Conservation (phyloP, 2,329 filamentous ascomycete genomes). For the Pseudogymnoascus sp. region DNA sequence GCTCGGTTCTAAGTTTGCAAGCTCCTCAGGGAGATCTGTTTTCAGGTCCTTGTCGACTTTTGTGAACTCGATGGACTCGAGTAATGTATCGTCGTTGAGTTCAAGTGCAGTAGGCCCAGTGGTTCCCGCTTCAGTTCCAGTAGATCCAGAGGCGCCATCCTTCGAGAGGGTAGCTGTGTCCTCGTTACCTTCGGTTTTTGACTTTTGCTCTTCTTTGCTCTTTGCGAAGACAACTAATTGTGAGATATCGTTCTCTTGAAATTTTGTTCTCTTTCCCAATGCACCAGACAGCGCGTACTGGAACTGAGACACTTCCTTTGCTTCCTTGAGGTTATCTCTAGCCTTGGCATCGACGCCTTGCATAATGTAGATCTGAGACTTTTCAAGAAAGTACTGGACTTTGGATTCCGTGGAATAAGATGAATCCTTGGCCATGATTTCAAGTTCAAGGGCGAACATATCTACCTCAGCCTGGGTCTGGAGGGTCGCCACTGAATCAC, state of each 20-base stretch:
- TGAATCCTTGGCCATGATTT: slow-evolving; percentile 31
- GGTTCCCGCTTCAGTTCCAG: slow-evolving; percentile 24
- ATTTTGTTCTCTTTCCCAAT: slow-evolving; percentile 76
- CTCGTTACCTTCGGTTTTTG: slow-evolving; percentile 15
- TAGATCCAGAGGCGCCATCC: slow-evolving; percentile 16
- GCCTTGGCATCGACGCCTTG: slow-evolving; percentile 75
- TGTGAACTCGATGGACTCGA: slow-evolving; percentile 76
- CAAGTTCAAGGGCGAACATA: slow-evolving; percentile 38
- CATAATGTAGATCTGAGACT: slow-evolving; percentile 73
- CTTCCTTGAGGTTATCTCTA: slow-evolving; percentile 58
- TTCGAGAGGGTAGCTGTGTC: slow-evolving; percentile 9
- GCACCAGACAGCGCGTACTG: slow-evolving; percentile 76
- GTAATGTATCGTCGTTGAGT: slow-evolving; percentile 84
- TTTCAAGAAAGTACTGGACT: slow-evolving; percentile 69
- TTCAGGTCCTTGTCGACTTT: slow-evolving; percentile 31
- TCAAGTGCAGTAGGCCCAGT: slow-evolving; percentile 59
- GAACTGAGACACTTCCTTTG: slow-evolving; percentile 59
- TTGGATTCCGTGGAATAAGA: slow-evolving; percentile 40
- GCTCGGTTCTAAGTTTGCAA: slow-evolving; percentile 62
- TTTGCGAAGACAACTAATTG: slow-evolving; percentile 87
- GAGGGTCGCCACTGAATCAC: slow-evolving; percentile 50
- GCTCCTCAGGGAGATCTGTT: slow-evolving; percentile 46
- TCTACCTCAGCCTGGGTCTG: slow-evolving; percentile 53
- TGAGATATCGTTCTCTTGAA: slow-evolving; percentile 69
- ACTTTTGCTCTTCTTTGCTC: slow-evolving; percentile 43